These are phyloP conservation scores for Candida tammaniensis DNA, from an alignment of 805 yeast genomes.

Conservation along the genomic window DNA sequence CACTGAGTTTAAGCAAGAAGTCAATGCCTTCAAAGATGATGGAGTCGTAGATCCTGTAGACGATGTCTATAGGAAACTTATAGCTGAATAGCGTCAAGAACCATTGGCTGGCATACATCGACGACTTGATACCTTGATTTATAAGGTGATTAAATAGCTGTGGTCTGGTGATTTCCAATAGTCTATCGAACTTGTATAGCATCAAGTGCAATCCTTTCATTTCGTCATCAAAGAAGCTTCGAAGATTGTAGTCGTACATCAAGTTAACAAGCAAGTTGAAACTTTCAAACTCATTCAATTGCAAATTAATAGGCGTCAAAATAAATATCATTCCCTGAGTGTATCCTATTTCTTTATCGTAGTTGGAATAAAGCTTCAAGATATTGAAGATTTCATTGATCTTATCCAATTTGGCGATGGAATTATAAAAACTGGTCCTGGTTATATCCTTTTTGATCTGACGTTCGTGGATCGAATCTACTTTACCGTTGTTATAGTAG, in stretches of 20 bases:
- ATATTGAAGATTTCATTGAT: slow-evolving; percentile 67
- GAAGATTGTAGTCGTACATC: slow-evolving; percentile 81
- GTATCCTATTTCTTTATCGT: slow-evolving; percentile 92
- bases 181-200: slow-evolving; percentile 86
- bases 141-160: slow-evolving; percentile 68
- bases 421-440: slow-evolving; percentile 78
- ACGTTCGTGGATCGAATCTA: slow-evolving; percentile 62
- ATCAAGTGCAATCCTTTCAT: slow-evolving; percentile 91
- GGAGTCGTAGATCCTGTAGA: slow-evolving; percentile 81
- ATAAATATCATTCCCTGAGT: slow-evolving; percentile 98
- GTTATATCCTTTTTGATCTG: slow-evolving; percentile 78
- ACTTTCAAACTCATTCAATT: slow-evolving; percentile 79
- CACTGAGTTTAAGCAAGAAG: slow-evolving; percentile 77
- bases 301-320: slow-evolving; percentile 78
- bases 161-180: slow-evolving; percentile 77
- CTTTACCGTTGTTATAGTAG: slow-evolving; percentile 48
- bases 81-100: slow-evolving; percentile 92
- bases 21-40: slow-evolving; percentile 91
- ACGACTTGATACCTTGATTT: slow-evolving; percentile 83
- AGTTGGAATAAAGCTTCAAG: slow-evolving; percentile 78
- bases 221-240: slow-evolving; percentile 76
- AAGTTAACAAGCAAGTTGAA: slow-evolving; percentile 76
- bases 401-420: slow-evolving; percentile 51
- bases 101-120: slow-evolving; percentile 99
- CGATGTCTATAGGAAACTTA: slow-evolving; percentile 88